phyloP scores from a whole-genome alignment of 2,329 filamentous ascomycete species.

The Epichloe coenophiala region DNA sequence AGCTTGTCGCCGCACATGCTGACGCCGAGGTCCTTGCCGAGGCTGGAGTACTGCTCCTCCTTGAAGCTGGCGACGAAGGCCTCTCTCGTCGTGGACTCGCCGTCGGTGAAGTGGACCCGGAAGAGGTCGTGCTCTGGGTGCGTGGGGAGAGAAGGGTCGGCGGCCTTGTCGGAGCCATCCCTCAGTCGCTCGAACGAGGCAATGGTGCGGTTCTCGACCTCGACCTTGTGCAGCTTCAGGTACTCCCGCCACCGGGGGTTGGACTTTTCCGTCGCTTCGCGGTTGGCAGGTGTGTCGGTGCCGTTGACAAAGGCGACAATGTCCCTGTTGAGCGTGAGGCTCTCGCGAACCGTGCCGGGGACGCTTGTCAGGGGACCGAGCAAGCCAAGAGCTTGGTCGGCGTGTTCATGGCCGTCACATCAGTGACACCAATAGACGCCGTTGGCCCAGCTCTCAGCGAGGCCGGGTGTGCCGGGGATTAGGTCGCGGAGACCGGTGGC shows the following conservation, averaged over 20 bases:
- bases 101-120: constrained; percentile 36
- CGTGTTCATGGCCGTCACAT: constrained; percentile 51
- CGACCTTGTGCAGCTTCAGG: constrained; percentile 35
- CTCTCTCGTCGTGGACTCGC: constrained; percentile 28
- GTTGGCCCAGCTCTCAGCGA: constrained; percentile 41
- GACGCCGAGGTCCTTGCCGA: constrained; percentile 36
- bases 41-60: constrained; percentile 30
- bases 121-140: constrained; percentile 41
- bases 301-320: constrained; percentile 47
- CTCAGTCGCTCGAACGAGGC: constrained; percentile 30
- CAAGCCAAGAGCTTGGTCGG: constrained; percentile 42
- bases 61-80: constrained; percentile 39
- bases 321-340: constrained; percentile 40
- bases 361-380: constrained; percentile 31
- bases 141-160: constrained; percentile 28
- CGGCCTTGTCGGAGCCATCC: constrained; percentile 21
- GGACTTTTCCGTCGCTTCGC: constrained; percentile 23
- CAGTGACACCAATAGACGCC: constrained; percentile 52
- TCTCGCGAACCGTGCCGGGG: constrained; percentile 33
- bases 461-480: constrained; percentile 39
- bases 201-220: constrained; percentile 43
- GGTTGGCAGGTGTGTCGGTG: constrained; percentile 33
- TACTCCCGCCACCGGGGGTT: constrained; percentile 35
- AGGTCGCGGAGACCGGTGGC: constrained; percentile 43
- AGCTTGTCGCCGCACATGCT: constrained; percentile 30